Conservation (phyloP, 176 grass and related monocot species). For the Oryza officinalis region DNA sequence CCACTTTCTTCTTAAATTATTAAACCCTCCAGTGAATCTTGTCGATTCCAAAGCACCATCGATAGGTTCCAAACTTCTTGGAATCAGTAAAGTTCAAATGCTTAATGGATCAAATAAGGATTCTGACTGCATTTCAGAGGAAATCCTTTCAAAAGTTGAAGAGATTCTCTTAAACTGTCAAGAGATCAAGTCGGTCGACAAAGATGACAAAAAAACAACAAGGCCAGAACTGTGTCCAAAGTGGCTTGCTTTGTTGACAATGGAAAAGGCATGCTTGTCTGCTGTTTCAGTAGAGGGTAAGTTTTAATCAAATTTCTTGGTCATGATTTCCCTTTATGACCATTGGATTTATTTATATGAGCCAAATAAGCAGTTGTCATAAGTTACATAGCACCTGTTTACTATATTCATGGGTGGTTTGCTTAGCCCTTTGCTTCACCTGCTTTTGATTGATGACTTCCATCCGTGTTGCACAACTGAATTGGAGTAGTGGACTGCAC, state of each 20-base stretch:
- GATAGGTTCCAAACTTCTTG: conserved; percentile 92
- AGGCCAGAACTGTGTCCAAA: conserved; percentile 88
- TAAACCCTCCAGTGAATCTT: conserved; percentile 59
- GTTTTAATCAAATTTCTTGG: conserved; percentile 20
- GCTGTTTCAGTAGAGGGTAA: conserved; percentile 90
- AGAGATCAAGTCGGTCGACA: conserved; percentile 72
- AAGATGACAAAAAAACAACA: conserved; percentile 51
- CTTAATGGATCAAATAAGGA: conserved; percentile 63
- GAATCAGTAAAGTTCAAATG: conserved; percentile 76
- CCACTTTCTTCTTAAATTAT: conserved; percentile 91
- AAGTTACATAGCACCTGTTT: conserved; percentile 23
- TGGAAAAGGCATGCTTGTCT: conserved; percentile 99
- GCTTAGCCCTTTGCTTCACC: conserved; percentile 2
- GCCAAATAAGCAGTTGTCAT: background rate
- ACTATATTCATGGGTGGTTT: background rate
- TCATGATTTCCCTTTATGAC: background rate
- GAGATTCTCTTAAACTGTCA: conserved; percentile 92
- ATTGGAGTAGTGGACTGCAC: background rate
- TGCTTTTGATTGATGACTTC: conserved; percentile 14
- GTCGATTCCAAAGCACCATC: conserved; percentile 64
- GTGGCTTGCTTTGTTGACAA: conserved; percentile 97
- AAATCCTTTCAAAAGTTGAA: conserved; percentile 85
- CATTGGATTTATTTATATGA: background rate
- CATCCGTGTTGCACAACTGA: conserved; percentile 1
- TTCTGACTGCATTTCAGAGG: conserved; percentile 68